A percentile compares a stretch with the other conserved stretches of the same genome.
These are phyloP conservation scores for Citrus reticulata DNA, from an alignment of 345 rosid genomes.

Conservation along the genomic window DNA sequence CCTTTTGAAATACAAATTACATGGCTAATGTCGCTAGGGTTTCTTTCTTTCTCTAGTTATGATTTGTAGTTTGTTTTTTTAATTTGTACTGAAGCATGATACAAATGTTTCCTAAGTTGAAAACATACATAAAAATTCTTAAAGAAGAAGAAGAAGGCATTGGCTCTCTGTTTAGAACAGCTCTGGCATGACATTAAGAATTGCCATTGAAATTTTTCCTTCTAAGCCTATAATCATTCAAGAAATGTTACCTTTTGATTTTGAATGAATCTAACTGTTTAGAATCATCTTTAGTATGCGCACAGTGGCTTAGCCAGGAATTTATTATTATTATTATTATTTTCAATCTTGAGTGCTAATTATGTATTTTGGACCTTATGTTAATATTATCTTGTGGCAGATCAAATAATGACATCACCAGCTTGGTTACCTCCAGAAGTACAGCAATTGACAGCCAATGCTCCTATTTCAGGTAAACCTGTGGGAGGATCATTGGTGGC, in stretches of 20 bases:
- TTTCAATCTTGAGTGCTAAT: neutral
- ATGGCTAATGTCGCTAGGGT: neutral
- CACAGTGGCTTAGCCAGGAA: neutral
- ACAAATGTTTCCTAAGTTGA: neutral
- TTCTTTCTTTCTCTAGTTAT: neutral
- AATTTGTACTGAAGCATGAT: neutral
- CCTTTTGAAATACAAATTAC: too few relatives aligned
- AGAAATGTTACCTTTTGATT: neutral
- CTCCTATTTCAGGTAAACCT: neutral
- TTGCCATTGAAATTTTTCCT: neutral
- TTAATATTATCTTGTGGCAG: slow-evolving; percentile 7
- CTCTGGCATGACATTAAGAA: neutral
- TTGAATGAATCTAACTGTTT: neutral
- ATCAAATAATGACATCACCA: slow-evolving; percentile 19
- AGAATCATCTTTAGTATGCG: too few relatives aligned
- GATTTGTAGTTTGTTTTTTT: too few relatives aligned
- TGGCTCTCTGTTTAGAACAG: neutral
- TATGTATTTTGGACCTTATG: neutral
- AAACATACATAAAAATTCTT: neutral
- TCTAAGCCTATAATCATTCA: neutral
- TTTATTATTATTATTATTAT: neutral
- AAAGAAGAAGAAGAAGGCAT: neutral
- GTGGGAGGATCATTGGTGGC: slow-evolving; percentile 7
- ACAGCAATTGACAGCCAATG: slow-evolving; percentile 10
- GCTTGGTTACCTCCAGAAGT: slow-evolving; percentile 26